Percentiles rank a stretch among this genome's conserved stretches.
Evolutionary conservation across 805 yeast species (phyloP).

Genomic region (Saturnispora dispora): DNA sequence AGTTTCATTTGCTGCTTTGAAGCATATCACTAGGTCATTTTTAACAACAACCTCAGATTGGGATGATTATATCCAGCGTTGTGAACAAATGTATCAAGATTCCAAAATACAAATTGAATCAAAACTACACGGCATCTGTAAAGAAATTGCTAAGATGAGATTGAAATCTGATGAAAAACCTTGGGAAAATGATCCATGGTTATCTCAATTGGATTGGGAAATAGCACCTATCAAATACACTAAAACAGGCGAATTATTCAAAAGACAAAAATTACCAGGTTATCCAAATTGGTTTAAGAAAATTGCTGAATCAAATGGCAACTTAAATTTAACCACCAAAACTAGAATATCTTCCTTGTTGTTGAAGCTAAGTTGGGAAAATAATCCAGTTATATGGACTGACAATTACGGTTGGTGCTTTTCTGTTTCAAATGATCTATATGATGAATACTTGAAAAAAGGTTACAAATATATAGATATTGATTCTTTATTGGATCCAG

Average conservation of each 20-base stretch:
- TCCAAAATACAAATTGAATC: slow-evolving; percentile 47
- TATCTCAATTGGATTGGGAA: slow-evolving; percentile 84
- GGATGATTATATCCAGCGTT: slow-evolving; percentile 57
- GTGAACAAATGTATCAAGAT: slow-evolving; percentile 60
- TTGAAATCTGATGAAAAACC: slow-evolving; percentile 27
- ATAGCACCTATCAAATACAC: slow-evolving; percentile 49
- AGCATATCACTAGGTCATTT: slow-evolving; percentile 62
- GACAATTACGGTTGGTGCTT: slow-evolving; percentile 85
- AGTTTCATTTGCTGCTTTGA: slow-evolving; percentile 81
- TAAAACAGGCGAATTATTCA: slow-evolving; percentile 59
- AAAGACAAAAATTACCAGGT: slow-evolving; percentile 77
- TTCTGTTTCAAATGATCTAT: slow-evolving; percentile 39
- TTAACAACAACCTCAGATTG: slow-evolving; percentile 71
- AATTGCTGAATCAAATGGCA: slow-evolving; percentile 29
- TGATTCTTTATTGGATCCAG: slow-evolving; percentile 12
- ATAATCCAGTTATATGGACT: slow-evolving; percentile 73
- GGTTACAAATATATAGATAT: slow-evolving; percentile 26
- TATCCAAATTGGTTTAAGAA: slow-evolving; percentile 90
- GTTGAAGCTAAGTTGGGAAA: slow-evolving; percentile 77
- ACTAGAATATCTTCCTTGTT: slow-evolving; percentile 71
- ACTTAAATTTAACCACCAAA: slow-evolving; percentile 53
- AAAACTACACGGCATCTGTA: slow-evolving; percentile 51
- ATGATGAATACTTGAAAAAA: slow-evolving; percentile 27
- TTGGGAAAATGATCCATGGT: slow-evolving; percentile 71
- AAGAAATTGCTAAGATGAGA: slow-evolving; percentile 42